Base-by-base conservation (phyloP, 176 grass and related monocot species). In the Avena atlantica region DNA sequence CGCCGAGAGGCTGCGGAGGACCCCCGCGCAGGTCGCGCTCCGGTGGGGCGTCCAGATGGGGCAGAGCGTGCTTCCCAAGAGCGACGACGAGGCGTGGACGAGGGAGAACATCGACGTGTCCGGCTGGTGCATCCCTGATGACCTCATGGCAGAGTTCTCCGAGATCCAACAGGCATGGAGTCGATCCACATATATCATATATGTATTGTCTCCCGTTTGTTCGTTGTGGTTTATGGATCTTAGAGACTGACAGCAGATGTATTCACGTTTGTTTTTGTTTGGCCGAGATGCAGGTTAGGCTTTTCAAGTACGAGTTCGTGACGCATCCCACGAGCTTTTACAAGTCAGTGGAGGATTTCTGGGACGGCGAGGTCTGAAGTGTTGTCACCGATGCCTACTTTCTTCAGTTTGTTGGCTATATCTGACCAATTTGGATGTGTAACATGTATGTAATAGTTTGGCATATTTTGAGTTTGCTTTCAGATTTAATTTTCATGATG, bases 11-110 rank as follows among this genome's bases (percentile, higher is more conserved):
- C 5, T 92, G 45, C 63, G 21, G 42, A 84, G 69, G 60, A 87
- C 74, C 37, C 87, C 87, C 9, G 91, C 79, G 5, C 80, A 87
- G 34, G 74, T 89, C 17, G 70, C 80, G 3, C 77, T 92, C 37
- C 20, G 87, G 7, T 92, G 91, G 91, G 87, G 84, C 5, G 9
- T 92, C 78, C 91, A 87, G 75, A 84, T 79, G 78, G 83, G 79
- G 13, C 91, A 89, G 52, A 87, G 90, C n/a, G 73, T 92, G 17
- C 79, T 89, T 6, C 87, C 90, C 2, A 92, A 89, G 61, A 92
- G 90, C 56, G 81, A 76, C 71, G 79, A 82, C 3, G 79, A 92
- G 51, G 83, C 27, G 10, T 73, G 87, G 62, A 89, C 81, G 10
- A 87, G 77, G 53, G 72, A 84, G 42, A 92, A 92, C 74, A 27